phyloP scores from a whole-genome alignment of 768 basidiomycete genomes.

The Rhizopogon vinicolor region DNA sequence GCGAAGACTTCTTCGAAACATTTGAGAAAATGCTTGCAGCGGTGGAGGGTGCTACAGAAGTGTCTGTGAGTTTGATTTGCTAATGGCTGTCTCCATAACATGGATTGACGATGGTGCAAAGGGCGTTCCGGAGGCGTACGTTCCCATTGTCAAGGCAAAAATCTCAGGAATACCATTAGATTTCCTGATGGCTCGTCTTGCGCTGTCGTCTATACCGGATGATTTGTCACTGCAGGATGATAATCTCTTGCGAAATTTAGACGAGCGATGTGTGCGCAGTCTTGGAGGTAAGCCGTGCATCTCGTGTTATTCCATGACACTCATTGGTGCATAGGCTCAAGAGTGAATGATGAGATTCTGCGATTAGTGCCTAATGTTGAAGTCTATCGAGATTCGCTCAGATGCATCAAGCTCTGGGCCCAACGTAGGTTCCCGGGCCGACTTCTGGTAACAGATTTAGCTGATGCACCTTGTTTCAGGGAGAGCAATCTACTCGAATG shows the following conservation, averaged over 20 bases:
- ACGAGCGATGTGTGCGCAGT: conserved; percentile 94
- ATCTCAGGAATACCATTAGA: conserved; percentile 92
- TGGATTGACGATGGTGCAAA: conserved; percentile 25
- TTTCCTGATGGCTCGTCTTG: conserved; percentile 88
- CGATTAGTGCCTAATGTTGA: conserved; percentile 91
- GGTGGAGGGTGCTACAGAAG: conserved; percentile 79
- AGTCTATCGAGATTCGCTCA: conserved; percentile 90
- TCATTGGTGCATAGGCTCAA: conserved; percentile 57
- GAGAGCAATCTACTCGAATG: conserved; percentile 96
- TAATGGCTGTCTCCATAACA: neutral
- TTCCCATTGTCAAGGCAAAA: conserved; percentile 90
- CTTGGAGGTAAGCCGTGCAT: conserved; percentile 59
- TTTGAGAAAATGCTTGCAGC: conserved; percentile 88
- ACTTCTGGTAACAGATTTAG: neutral
- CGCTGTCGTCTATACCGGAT: conserved; percentile 85
- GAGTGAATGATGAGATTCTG: conserved; percentile 94
- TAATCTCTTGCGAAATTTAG: conserved; percentile 85
- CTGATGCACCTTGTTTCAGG: conserved; percentile 39
- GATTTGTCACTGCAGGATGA: conserved; percentile 89
- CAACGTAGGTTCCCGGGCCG: conserved; percentile 48
- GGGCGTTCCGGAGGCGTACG: conserved; percentile 96
- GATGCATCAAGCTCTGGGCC: conserved; percentile 98
- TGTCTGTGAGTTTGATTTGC: conserved; percentile 61
- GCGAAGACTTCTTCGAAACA: conserved; percentile 92
- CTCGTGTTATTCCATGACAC: neutral